Conservation (phyloP, 2,329 filamentous ascomycete species). For the Seiridium cupressi region DNA sequence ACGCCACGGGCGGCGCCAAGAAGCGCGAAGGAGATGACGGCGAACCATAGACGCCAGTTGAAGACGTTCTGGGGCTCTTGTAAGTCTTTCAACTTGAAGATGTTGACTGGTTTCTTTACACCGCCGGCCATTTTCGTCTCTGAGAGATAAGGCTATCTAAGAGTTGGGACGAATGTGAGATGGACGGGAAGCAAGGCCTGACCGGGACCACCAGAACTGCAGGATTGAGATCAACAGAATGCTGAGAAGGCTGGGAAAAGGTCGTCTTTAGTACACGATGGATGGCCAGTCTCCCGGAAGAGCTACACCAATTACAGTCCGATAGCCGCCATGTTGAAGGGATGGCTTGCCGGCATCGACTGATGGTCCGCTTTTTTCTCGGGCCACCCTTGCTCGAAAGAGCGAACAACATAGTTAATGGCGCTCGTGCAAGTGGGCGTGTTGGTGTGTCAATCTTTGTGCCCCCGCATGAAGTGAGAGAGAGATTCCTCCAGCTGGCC, state of each 20-base stretch:
- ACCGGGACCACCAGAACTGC: too few relatives aligned
- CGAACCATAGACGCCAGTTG: constrained; percentile 79
- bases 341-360: too few relatives aligned
- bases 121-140: constrained; percentile 23
- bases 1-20: constrained; percentile 75
- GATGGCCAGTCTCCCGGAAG: too few relatives aligned
- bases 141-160: neutral
- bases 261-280: too few relatives aligned
- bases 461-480: neutral
- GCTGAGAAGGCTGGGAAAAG: too few relatives aligned
- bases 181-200: neutral
- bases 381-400: too few relatives aligned
- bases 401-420: too few relatives aligned
- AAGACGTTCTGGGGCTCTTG: constrained; percentile 68
- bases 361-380: too few relatives aligned
- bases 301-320: too few relatives aligned
- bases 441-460: neutral
- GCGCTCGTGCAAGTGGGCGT: neutral
- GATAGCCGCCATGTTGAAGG: too few relatives aligned
- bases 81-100: constrained; percentile 63
- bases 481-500: neutral
- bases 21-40: constrained; percentile 70
- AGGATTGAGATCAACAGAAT: too few relatives aligned
- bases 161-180: neutral
- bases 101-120: constrained; percentile 39